Evolutionary conservation across 169 alveolate species (phyloP), one percentile per base, ranked within the genome.

Genomic region (Sarcocystis neurona): DNA sequence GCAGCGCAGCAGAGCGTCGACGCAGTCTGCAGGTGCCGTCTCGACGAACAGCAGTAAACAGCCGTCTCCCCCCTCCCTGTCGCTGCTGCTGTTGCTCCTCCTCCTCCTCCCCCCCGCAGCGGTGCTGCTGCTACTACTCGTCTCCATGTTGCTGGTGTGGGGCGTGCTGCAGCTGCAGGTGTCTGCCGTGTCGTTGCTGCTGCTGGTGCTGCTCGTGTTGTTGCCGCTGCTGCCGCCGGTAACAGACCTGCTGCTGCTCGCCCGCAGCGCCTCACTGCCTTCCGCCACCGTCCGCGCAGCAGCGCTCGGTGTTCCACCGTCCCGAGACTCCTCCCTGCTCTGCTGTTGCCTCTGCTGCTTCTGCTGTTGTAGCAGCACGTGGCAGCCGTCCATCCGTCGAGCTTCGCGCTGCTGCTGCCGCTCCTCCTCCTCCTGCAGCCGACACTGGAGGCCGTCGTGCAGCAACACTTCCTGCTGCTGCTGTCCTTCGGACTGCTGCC

Each of bases 21-120:
- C 56, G 41, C 82, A 72, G 39, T 72, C 82, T 10, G 39, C 23
- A n/a, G 82, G 82, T 8, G 58, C 82, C 82, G 50, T 39, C 82
- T 39, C 15, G 34, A 72, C n/a, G 82, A 72, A 72, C 34, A 63
- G 75, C 39, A 0, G 75, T 63, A n/a, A 63, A 63, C 27, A 43
- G 75, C 10, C 44, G 3, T 30, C 75, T 2, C 75, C 6, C 34
- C 75, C 43, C 32, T 50, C 18, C 60, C 18, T 50, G 27, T 50
- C 18, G 60, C 18, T 50, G 27, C 18, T 18, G 27, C 18, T 18
- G 60, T 50, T 18, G 60, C 60, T 18, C 30, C 18, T 39, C 34
- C 47, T 68, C 47, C 47, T 18, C 20, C 20, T 27, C 79, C 34
- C 44, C n/a, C 79, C 2, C 44, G 15, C 46, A 30, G 15, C 3